Conservation (phyloP, 495 filamentous ascomycete species). For the Astrocystis sublimbata region DNA sequence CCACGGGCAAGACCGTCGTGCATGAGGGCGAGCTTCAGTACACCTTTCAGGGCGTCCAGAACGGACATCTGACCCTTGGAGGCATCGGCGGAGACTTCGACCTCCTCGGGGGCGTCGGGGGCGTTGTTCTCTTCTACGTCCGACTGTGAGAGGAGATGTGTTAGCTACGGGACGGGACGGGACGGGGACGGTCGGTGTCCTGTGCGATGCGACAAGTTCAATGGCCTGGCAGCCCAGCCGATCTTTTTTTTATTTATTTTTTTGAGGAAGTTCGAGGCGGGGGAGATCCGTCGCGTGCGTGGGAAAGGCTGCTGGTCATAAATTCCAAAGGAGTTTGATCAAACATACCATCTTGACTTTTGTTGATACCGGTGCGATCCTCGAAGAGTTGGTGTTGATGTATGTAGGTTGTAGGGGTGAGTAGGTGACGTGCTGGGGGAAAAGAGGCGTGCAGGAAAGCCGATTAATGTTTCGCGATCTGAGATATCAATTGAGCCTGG, state of each 20-base stretch:
- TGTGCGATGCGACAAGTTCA: background rate
- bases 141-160: slow-evolving; percentile 43
- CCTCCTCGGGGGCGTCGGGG: slow-evolving; percentile 78
- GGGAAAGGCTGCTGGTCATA: background rate
- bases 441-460: slow-evolving; percentile 27
- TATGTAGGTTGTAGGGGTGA: slow-evolving; percentile 17
- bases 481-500: slow-evolving; percentile 30
- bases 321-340: background rate
- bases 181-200: too few relatives aligned
- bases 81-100: slow-evolving; percentile 88
- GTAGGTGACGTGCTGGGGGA: slow-evolving; percentile 16
- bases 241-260: too few relatives aligned
- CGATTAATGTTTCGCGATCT: slow-evolving; percentile 27
- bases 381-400: slow-evolving; percentile 48
- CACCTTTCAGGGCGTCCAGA: slow-evolving; percentile 95
- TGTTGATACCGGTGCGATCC: slow-evolving; percentile 54
- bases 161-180: slow-evolving; percentile 9
- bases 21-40: slow-evolving; percentile 97
- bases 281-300: slow-evolving; percentile 5
- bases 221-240: slow-evolving; percentile 13
- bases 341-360: slow-evolving; percentile 57
- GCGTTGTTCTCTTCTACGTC: slow-evolving; percentile 77
- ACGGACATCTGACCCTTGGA: slow-evolving; percentile 93
- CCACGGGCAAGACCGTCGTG: slow-evolving; percentile 98
- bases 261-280: slow-evolving; percentile 4